Base-by-base conservation (phyloP, 306 rosid genomes). In the Prunus davidiana region DNA sequence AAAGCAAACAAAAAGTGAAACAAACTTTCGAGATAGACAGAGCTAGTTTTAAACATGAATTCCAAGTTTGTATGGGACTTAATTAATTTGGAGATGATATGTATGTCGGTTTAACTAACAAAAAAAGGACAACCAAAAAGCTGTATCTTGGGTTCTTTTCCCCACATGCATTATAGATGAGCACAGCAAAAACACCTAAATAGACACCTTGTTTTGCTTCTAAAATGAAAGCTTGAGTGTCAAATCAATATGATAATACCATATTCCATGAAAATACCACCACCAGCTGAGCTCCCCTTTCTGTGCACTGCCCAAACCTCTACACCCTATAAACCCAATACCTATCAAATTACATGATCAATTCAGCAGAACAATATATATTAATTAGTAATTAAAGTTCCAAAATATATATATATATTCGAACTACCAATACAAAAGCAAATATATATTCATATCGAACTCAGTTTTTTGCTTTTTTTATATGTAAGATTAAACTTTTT, bases 261-360 rank as follows among this genome's bases (percentile, higher is more conserved):
- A 67, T 95, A 95, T 67, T 95, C 99, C 96, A 85, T 92, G 47
- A 94, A 75, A 73, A 82, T 72, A 25, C 76, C 73, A 4, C 64
- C 71, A 15, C 87, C 86, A 73, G 50, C 73, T 66, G 2, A 69
- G 75, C 57, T 80, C 57, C 83, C 93, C 73, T 71, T 88, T 82
- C 96, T 84, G 75, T 92, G 97, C 69, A 92, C 86, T 2, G 96
- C 92, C 80, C 86, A 80, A 66, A 90, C 79, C 80, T 88, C 97
- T 38, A 80, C 93, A 78, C 73, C 62, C 98, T 88, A 43, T 62
- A 82, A 65, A 18, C 28, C 28, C 28, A 27, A 27, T 27, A 27
- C 28, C 28, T 2, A 27, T 78, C 73, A 32, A 54, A 57, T 15
- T 52, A 54, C 72, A 61, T 72, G 32, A 8, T 43, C 30, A 27